Conservation (phyloP, 345 rosid genomes). For the Eucalyptus pauciflora region DNA sequence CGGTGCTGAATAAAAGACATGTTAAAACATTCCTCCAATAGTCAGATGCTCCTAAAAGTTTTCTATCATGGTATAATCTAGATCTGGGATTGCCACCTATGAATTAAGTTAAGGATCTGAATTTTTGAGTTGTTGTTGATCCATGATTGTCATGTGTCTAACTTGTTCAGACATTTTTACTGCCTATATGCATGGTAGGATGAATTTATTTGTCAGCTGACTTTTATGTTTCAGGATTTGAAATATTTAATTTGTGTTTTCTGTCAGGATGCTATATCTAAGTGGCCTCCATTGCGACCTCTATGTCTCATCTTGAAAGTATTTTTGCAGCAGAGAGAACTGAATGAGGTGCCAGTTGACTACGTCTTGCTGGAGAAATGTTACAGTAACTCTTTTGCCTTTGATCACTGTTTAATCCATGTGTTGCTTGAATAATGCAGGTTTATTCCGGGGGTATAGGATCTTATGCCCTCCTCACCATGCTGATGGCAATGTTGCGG, state of each 20-base stretch:
- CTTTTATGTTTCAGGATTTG: neutral
- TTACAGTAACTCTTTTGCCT: neutral
- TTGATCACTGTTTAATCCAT: neutral
- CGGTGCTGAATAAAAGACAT: neutral
- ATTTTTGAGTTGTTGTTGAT: neutral
- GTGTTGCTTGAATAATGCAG: constrained; percentile 27
- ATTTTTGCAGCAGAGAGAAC: constrained; percentile 89
- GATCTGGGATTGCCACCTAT: neutral
- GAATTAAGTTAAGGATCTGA: neutral
- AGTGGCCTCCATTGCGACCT: constrained; percentile 70
- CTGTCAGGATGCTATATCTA: constrained; percentile 53
- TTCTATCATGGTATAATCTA: neutral
- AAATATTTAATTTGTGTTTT: neutral
- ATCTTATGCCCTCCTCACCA: constrained; percentile 85
- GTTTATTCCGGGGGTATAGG: constrained; percentile 91
- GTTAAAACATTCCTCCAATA: neutral
- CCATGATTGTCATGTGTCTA: neutral
- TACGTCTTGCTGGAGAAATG: neutral
- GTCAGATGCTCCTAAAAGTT: neutral
- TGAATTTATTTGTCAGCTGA: neutral
- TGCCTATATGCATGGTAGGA: neutral
- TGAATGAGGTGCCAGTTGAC: constrained; percentile 59
- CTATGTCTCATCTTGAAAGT: constrained; percentile 83
- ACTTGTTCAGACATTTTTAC: neutral
- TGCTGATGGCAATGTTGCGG: constrained; percentile 81